Percentiles rank a stretch among this genome's conserved stretches.
These are phyloP conservation scores for Microbotryum intermedium DNA, from an alignment of 1,284 basidiomycete genomes.

Conservation along the genomic window DNA sequence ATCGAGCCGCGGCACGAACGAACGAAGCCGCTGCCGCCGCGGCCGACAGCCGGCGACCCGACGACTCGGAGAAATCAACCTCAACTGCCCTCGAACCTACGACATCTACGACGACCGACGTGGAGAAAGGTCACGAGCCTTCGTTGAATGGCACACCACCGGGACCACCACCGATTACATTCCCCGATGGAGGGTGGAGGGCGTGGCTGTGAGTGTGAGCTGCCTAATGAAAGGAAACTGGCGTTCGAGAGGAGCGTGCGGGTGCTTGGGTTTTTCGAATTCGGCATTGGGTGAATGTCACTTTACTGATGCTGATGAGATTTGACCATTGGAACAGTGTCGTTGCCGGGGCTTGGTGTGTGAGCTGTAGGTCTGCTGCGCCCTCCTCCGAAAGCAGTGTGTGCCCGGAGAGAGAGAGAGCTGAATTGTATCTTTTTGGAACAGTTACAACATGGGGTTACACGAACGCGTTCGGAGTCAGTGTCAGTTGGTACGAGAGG, in stretches of 20 bases:
- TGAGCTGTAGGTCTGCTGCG: conserved; percentile 17
- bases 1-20: no score
- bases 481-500: conserved; percentile 27
- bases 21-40: no score
- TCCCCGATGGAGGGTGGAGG: conserved; percentile 8
- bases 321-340: conserved; percentile 2
- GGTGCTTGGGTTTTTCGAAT: no score
- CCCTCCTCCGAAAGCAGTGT: background rate
- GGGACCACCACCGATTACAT: no score
- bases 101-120: no score
- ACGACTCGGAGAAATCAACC: no score
- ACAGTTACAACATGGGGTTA: background rate
- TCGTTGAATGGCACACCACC: no score
- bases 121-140: no score
- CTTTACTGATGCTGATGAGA: background rate
- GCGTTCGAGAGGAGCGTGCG: no score
- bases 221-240: background rate
- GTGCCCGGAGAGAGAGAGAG: background rate
- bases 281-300: no score
- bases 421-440: background rate
- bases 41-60: no score
- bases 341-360: conserved; percentile 25
- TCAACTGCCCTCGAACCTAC: no score
- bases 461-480: conserved; percentile 27
- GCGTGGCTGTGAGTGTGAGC: conserved; percentile 7